Conservation (phyloP, 2,329 filamentous ascomycete genomes). For the Fusarium caatingaense region DNA sequence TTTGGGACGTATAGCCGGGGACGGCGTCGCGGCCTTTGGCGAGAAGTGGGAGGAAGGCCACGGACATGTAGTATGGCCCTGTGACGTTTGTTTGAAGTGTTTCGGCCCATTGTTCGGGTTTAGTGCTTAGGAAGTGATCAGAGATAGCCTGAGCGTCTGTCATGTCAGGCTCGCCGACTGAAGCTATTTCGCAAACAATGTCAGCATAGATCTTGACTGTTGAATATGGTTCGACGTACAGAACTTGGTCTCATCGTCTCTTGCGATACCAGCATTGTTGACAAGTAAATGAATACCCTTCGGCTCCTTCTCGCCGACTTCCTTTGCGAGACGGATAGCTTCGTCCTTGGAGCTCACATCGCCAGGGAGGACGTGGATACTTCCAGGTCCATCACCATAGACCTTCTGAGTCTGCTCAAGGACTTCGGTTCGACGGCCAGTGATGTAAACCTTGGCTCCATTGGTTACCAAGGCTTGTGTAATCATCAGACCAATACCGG, state of each 20-base stretch:
- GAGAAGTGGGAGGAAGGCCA: background rate
- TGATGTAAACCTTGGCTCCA: slow-evolving; percentile 18
- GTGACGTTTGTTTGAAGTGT: slow-evolving; percentile 6
- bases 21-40: background rate
- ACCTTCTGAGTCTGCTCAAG: slow-evolving; percentile 4
- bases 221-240: rapidly evolving
- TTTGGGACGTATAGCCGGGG: background rate
- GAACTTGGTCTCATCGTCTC: slow-evolving; percentile 8
- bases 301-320: background rate
- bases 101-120: background rate
- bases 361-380: background rate
- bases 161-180: background rate
- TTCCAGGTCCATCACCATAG: background rate
- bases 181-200: rapidly evolving
- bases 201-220: rapidly evolving
- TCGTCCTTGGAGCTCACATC: slow-evolving; percentile 9
- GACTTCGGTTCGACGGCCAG: background rate
- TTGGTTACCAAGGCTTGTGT: slow-evolving; percentile 1
- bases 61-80: slow-evolving; percentile 10
- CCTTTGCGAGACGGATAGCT: background rate
- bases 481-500: slow-evolving; percentile 9
- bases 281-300: slow-evolving; percentile 1
- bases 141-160: slow-evolving; percentile 1
- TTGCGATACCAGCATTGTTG: slow-evolving; percentile 6
- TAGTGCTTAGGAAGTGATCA: slow-evolving; percentile 3